phyloP scores from a whole-genome alignment of 768 basidiomycete species.

The Rhodocollybia butyracea region DNA sequence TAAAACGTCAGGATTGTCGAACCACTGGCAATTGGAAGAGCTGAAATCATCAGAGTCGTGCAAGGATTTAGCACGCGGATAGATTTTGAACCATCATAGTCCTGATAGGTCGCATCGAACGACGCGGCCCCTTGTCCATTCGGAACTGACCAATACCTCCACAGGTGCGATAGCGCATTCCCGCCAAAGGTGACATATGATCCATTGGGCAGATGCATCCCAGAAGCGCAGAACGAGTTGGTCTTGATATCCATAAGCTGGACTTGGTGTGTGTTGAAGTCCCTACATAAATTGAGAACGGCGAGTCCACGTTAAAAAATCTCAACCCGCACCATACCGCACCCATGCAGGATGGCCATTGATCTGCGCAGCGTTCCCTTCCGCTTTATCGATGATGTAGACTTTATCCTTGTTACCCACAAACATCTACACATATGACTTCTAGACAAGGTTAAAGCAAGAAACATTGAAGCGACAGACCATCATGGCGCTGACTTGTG shows the following conservation, averaged over 20 bases:
- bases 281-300: conserved; percentile 35
- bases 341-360: conserved; percentile 73
- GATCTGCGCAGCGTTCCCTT: conserved; percentile 66
- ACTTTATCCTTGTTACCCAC: conserved; percentile 77
- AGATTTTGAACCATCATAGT: conserved; percentile 76
- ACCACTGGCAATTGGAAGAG: conserved; percentile 62
- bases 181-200: conserved; percentile 76
- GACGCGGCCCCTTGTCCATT: conserved; percentile 44
- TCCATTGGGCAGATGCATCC: conserved; percentile 79
- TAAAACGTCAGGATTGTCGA: conserved; percentile 59
- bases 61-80: conserved; percentile 87
- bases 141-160: conserved; percentile 53
- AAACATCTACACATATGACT: conserved; percentile 55
- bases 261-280: conserved; percentile 55
- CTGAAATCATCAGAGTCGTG: conserved; percentile 42
- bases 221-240: conserved; percentile 80
- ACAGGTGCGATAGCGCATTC: conserved; percentile 66
- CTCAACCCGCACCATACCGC: conserved; percentile 56
- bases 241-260: conserved; percentile 68
- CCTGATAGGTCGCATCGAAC: conserved; percentile 67
- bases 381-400: conserved; percentile 91
- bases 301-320: not conserved
- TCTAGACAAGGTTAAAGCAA: not conserved
- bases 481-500: conserved; percentile 51
- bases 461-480: conserved; percentile 25